These are phyloP conservation scores for Chrysoporthe deuterocubensis DNA, from an alignment of 2,329 filamentous ascomycete genomes.

Conservation along the genomic window DNA sequence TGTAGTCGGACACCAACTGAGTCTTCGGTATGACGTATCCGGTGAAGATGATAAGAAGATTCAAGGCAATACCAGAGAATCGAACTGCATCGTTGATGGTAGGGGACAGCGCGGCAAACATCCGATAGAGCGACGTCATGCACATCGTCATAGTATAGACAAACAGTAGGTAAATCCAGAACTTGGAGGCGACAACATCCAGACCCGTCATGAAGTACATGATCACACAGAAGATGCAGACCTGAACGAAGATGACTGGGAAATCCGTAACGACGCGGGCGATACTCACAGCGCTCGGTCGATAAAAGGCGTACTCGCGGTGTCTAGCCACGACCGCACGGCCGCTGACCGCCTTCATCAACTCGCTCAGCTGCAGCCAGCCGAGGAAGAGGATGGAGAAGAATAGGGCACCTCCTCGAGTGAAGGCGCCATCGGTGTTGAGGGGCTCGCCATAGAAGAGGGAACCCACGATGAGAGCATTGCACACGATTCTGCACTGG, in stretches of 20 bases:
- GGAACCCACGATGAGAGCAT: conserved; percentile 74
- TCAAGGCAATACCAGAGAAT: conserved; percentile 58
- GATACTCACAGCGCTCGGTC: conserved; percentile 59
- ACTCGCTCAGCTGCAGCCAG: conserved; percentile 75
- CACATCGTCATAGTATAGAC: conserved; percentile 61
- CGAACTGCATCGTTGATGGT: conserved; percentile 67
- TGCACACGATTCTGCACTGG: conserved; percentile 60
- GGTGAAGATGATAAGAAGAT: conserved; percentile 69
- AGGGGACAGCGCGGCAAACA: conserved; percentile 61
- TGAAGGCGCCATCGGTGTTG: conserved; percentile 67
- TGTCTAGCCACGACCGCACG: conserved; percentile 61
- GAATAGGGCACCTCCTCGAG: conserved; percentile 52
- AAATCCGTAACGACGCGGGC: conserved; percentile 64
- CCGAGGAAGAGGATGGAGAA: conserved; percentile 58
- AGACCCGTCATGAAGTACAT: conserved; percentile 81
- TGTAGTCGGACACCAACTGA: conserved; percentile 60
- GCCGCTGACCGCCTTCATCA: conserved; percentile 77
- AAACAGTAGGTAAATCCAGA: conserved; percentile 69
- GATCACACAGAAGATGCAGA: conserved; percentile 70
- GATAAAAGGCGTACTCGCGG: conserved; percentile 54
- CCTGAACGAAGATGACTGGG: conserved; percentile 64
- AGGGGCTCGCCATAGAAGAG: conserved; percentile 72
- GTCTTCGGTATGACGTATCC: conserved; percentile 66
- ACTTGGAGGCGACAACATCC: conserved; percentile 66
- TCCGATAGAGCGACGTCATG: conserved; percentile 63